phyloP scores from a whole-genome alignment of 1,284 basidiomycete species.

The Apiotrichum brassicae region DNA sequence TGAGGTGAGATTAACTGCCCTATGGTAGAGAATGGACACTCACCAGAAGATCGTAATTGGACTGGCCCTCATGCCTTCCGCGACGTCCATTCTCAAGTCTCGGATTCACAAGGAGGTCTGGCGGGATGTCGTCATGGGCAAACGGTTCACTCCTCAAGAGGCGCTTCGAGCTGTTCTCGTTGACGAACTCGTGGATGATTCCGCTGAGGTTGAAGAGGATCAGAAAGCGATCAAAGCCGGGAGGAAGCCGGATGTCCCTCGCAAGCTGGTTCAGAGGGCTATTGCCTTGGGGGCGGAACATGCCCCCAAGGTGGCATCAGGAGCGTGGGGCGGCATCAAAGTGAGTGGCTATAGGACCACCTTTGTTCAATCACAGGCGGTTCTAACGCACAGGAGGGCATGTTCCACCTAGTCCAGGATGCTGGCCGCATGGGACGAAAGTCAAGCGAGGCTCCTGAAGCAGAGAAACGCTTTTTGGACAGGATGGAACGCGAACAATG shows the following conservation, averaged over 20 bases:
- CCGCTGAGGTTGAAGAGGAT: conserved; percentile 30
- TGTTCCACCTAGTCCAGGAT: neutral
- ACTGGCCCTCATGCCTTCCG: conserved; percentile 50
- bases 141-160: conserved; percentile 71
- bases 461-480: neutral
- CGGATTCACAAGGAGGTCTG: conserved; percentile 35
- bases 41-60: conserved; percentile 54
- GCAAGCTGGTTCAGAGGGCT: conserved; percentile 55
- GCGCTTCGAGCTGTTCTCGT: conserved; percentile 62
- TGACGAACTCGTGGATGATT: conserved; percentile 59
- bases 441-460: neutral
- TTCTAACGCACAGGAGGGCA: neutral
- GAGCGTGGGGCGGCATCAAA: conserved; percentile 54
- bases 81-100: conserved; percentile 54
- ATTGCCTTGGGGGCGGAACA: conserved; percentile 44
- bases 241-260: neutral
- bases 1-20: conserved; percentile 55
- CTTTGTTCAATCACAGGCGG: neutral
- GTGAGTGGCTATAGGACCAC: conserved; percentile 25
- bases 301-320: conserved; percentile 45
- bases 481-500: neutral
- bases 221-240: neutral
- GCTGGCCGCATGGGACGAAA: neutral
- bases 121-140: conserved; percentile 70
- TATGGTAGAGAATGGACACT: neutral